Percentiles rank a stretch among this genome's conserved stretches.
phyloP scores from a whole-genome alignment of 106 monocot genomes.

The Iris macrosiphon region DNA sequence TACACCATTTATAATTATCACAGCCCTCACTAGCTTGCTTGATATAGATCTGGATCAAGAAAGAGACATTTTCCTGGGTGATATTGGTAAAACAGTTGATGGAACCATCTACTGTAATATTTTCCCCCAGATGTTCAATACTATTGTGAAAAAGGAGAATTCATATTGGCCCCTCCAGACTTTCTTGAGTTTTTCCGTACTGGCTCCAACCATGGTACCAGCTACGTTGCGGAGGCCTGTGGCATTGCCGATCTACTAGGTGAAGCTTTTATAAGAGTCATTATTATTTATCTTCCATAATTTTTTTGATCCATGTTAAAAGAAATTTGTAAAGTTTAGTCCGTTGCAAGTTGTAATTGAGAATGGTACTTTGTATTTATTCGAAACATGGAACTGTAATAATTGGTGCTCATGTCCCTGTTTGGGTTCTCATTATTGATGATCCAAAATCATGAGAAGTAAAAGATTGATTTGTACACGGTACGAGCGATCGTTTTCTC shows the following conservation, averaged over 20 bases:
- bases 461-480: no score
- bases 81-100: neutral
- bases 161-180: neutral
- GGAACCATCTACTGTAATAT: neutral
- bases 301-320: conserved; percentile 3
- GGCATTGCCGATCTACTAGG: neutral
- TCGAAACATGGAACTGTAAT: neutral
- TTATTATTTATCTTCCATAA: neutral
- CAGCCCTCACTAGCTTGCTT: neutral
- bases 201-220: neutral
- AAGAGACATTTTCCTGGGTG: neutral
- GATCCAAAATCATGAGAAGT: no score
- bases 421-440: no score
- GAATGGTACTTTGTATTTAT: conserved; percentile 1
- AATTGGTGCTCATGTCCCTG: no score
- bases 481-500: no score
- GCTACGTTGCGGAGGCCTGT: neutral
- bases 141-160: neutral
- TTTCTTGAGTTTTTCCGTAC: neutral
- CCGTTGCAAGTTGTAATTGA: conserved; percentile 4
- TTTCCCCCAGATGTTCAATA: neutral
- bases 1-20: neutral
- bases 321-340: conserved; percentile 11
- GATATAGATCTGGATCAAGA: neutral
- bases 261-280: neutral